These are phyloP conservation scores for Schoenoplectus tabernaemontani DNA, from an alignment of 202 grass and related monocot genomes.

Conservation along the genomic window DNA sequence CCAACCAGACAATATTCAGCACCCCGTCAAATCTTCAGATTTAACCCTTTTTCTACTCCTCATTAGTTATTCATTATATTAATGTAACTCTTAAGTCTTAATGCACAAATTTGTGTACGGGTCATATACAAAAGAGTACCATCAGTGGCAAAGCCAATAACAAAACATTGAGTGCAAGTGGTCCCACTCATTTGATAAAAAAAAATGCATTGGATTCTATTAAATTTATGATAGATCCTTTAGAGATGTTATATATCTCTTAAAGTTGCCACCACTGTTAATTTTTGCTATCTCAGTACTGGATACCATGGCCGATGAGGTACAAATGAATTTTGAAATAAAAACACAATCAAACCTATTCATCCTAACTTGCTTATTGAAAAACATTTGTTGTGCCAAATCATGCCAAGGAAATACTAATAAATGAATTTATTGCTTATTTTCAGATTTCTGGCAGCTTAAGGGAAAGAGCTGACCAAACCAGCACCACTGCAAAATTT, in stretches of 20 bases:
- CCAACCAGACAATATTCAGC: neutral
- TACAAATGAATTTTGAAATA: neutral
- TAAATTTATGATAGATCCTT: neutral
- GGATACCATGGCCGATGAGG: neutral
- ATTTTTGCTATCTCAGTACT: neutral
- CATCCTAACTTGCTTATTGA: neutral
- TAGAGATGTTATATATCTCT: neutral
- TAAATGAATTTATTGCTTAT: neutral
- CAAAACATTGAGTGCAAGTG: neutral
- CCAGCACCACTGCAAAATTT: neutral
- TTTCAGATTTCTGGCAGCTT: neutral
- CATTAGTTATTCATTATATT: neutral
- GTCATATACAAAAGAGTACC: neutral
- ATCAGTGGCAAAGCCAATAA: neutral
- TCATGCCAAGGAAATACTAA: neutral
- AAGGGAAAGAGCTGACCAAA: neutral
- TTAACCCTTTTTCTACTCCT: conserved; percentile 24
- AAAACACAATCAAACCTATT: neutral
- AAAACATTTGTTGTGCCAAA: neutral
- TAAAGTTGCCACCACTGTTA: neutral
- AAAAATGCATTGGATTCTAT: neutral
- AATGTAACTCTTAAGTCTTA: neutral
- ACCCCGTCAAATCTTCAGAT: neutral
- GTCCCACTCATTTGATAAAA: neutral
- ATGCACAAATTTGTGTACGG: neutral